Percentiles rank a stretch among this genome's conserved stretches.
phyloP scores from a whole-genome alignment of 805 yeast species.

The Isabelozyma gotoi region DNA sequence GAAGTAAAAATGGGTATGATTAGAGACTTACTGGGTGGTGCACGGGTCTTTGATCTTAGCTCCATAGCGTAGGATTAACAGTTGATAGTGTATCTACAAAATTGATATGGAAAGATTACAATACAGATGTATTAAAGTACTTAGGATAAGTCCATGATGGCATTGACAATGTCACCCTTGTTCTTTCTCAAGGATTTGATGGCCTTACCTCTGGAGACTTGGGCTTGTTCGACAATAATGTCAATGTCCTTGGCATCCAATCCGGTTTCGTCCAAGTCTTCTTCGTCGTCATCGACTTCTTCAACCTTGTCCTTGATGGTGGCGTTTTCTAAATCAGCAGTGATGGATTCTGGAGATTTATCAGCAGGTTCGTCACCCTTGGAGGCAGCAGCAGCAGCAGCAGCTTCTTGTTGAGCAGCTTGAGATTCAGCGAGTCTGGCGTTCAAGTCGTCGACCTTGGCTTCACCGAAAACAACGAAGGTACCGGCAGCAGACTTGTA shows the following conservation, averaged over 20 bases:
- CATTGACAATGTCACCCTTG: conserved; percentile 93
- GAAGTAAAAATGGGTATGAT: no score
- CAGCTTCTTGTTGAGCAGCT: conserved; percentile 69
- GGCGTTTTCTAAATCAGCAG: conserved; percentile 77
- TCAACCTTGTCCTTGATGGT: conserved; percentile 46
- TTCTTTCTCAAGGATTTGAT: conserved; percentile 85
- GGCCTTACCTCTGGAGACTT: conserved; percentile 86
- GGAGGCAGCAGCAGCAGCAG: conserved; percentile 40
- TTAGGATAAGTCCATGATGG: conserved; percentile 78
- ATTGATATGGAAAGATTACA: not conserved
- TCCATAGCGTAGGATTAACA: no score
- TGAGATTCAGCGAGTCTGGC: conserved; percentile 83
- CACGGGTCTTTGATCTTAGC: no score
- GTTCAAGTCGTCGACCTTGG: conserved; percentile 91
- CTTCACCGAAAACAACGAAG: conserved; percentile 96
- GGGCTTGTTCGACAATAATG: conserved; percentile 88
- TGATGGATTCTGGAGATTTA: conserved; percentile 75
- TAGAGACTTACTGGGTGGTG: no score
- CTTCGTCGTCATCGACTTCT: conserved; percentile 63
- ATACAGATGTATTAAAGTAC: not conserved
- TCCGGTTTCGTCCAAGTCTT: conserved; percentile 82
- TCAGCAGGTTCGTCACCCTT: conserved; percentile 29
- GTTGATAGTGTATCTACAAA: not conserved
- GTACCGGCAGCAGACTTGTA: conserved; percentile 92
- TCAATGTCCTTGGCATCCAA: conserved; percentile 79